These are phyloP conservation scores for Rosa persica DNA, from an alignment of 306 rosid genomes.

Conservation along the genomic window DNA sequence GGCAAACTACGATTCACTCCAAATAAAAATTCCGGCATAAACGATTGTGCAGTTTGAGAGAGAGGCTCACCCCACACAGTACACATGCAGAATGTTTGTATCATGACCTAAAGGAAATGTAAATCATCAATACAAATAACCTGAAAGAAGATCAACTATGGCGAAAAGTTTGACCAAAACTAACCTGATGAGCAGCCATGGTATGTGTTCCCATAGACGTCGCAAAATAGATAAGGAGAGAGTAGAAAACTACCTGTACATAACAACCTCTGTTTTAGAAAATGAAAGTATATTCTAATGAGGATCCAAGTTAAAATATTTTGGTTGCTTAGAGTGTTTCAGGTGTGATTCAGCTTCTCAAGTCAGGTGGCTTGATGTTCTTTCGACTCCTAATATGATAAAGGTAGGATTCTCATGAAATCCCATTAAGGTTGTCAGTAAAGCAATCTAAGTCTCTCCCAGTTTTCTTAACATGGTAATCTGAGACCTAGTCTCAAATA, in stretches of 20 bases:
- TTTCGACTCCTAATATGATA: neutral
- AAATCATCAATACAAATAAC: slow-evolving; percentile 25
- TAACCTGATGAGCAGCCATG: slow-evolving; percentile 96
- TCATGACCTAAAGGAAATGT: slow-evolving; percentile 66
- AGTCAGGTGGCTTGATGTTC: neutral
- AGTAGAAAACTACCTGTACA: slow-evolving; percentile 77
- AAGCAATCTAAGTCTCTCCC: neutral
- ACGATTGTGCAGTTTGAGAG: slow-evolving; percentile 93
- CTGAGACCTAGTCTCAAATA: neutral
- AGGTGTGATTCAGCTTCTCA: neutral
- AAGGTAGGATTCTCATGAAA: neutral
- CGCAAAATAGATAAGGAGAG: slow-evolving; percentile 72
- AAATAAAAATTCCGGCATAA: slow-evolving; percentile 80
- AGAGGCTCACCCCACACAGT: slow-evolving; percentile 98
- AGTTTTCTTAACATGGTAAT: neutral
- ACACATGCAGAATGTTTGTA: slow-evolving; percentile 75
- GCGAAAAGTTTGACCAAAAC: slow-evolving; percentile 22
- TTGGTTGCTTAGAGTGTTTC: neutral
- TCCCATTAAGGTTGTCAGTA: neutral
- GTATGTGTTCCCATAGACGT: slow-evolving; percentile 84
- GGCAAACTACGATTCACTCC: slow-evolving; percentile 64
- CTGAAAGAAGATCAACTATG: slow-evolving; percentile 15
- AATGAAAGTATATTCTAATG: neutral
- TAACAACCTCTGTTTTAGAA: slow-evolving; percentile 14
- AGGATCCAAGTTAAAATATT: neutral